phyloP scores from a whole-genome alignment of 805 yeast species.

The Cyberlindnera xishuangbannaensis region DNA sequence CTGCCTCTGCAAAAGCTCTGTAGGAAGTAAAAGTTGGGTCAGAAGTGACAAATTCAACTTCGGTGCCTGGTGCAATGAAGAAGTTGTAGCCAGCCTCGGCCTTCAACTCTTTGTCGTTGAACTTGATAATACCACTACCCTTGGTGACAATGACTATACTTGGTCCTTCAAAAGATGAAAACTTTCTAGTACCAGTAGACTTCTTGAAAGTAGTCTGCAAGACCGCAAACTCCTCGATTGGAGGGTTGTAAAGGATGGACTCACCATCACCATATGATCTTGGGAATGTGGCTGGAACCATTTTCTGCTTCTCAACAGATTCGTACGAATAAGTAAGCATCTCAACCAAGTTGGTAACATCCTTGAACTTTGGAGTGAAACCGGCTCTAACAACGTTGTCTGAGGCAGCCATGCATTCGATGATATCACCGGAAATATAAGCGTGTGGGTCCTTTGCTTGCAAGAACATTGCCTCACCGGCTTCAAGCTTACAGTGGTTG shows the following conservation, averaged over 20 bases:
- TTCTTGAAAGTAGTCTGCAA: constrained; percentile 65
- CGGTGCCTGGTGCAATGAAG: constrained; percentile 76
- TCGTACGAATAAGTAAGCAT: constrained; percentile 89
- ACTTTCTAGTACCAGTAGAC: constrained; percentile 44
- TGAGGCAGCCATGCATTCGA: constrained; percentile 99
- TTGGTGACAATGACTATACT: constrained; percentile 79
- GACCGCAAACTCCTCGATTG: constrained; percentile 95
- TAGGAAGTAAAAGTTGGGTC: constrained; percentile 65
- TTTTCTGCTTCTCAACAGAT: constrained; percentile 88
- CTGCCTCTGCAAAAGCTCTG: constrained; percentile 83
- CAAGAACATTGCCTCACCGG: constrained; percentile 95
- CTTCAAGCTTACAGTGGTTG: constrained; percentile 74
- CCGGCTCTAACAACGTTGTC: constrained; percentile 99
- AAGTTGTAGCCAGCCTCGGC: constrained; percentile 73
- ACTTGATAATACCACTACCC: constrained; percentile 63
- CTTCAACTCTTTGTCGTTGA: constrained; percentile 34
- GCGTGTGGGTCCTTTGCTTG: constrained; percentile 99
- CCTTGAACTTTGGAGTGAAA: constrained; percentile 98
- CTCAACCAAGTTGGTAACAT: constrained; percentile 80
- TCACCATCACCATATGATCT: constrained; percentile 64
- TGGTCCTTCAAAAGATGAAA: constrained; percentile 74
- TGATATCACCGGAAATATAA: constrained; percentile 92
- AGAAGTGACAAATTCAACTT: constrained; percentile 51
- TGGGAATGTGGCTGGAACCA: constrained; percentile 48
- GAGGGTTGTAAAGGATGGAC: constrained; percentile 80